Base-by-base conservation (phyloP, 805 yeast genomes). In the Saccharomycopsis sp. region DNA sequence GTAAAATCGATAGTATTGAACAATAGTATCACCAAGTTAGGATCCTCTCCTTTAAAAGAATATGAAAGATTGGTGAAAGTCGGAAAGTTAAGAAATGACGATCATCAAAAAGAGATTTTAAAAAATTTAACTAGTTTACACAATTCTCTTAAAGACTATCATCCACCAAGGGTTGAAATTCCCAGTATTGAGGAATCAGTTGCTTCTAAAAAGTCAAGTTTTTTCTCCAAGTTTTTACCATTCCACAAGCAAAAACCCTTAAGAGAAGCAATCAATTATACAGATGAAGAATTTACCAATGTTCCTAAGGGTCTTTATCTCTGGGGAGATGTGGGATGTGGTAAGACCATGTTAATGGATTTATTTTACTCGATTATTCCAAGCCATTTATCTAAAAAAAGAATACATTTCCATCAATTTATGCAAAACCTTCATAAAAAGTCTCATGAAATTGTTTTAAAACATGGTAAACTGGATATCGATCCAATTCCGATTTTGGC, bases 301-400 rank as follows among this genome's bases (percentile, higher is more conserved):
- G 66, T 78, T 12, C 95, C 92, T 2, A 66, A 71, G 49, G 98
- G 98, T 3, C 80, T 92, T 5, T 92, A 92, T 54, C 66, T 92
- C 23, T 92, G 84, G 59, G 98, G 98, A 18, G 97, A 92, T 58
- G 98, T 92, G 32, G 98, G 98, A 2, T 88, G 97, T 60, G 98
- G 98, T 3, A 89, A 92, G 56, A 92, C 98, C 5, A 89, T 92
- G 96, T 66, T 92, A 45, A 89, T 92, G 97, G 97, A 92, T 59
- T 66, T 92, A 49, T 92, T 92, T 53, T 92, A 88, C 60, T 66
- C 74, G 17, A 85, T 95, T 0, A 71, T 89, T 14, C 96, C 97
- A 0, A 19, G 10, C 0, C 84, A 81, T 55, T 64, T 92, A 44
- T 71, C 89, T 10, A 86, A 87, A 53, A 71, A 67, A 51, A 69